A percentile compares a stretch with the other conserved stretches of the same genome.
These are phyloP conservation scores for Brasenia schreberi DNA, from an alignment of 164 flowering plant species.

Conservation along the genomic window DNA sequence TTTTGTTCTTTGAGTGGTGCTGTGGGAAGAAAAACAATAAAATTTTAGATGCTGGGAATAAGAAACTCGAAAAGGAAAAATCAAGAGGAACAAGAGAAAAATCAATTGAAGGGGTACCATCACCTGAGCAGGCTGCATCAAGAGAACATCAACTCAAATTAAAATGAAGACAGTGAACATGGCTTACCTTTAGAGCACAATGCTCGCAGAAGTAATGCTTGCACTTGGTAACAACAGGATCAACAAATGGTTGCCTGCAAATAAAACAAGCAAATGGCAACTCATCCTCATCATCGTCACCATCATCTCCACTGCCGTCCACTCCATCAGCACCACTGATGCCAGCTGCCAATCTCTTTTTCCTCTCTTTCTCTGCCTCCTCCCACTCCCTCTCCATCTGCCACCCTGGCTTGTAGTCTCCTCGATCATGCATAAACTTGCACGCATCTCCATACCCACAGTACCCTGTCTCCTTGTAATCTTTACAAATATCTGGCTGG, in stretches of 20 bases:
- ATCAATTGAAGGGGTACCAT: no score
- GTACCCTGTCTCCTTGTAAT: conserved; percentile 94
- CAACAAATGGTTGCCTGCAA: conserved; percentile 67
- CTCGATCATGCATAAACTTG: conserved; percentile 97
- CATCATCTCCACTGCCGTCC: conserved; percentile 26
- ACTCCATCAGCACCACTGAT: conserved; percentile 3
- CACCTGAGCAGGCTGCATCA: neutral
- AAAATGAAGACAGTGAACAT: neutral
- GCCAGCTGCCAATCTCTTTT: conserved; percentile 63
- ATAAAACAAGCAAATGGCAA: conserved; percentile 88
- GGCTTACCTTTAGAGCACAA: conserved; percentile 73
- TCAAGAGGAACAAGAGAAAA: neutral
- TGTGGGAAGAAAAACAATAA: conserved; percentile 16
- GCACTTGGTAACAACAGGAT: conserved; percentile 92
- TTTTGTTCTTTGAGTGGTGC: conserved; percentile 91
- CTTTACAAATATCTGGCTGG: conserved; percentile 95
- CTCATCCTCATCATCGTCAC: conserved; percentile 60
- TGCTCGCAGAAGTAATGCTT: conserved; percentile 94
- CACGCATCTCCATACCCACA: conserved; percentile 97
- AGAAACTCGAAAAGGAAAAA: neutral
- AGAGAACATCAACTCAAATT: neutral
- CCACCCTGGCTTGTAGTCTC: conserved; percentile 96
- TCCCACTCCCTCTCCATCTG: conserved; percentile 94
- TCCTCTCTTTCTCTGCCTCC: conserved; percentile 63
- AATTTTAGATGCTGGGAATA: conserved; percentile 1